A percentile compares a stretch with the other conserved stretches of the same genome.
Conservation (phyloP, 371 early-diverging fungal genomes). For the Haplosporangium sp. region DNA sequence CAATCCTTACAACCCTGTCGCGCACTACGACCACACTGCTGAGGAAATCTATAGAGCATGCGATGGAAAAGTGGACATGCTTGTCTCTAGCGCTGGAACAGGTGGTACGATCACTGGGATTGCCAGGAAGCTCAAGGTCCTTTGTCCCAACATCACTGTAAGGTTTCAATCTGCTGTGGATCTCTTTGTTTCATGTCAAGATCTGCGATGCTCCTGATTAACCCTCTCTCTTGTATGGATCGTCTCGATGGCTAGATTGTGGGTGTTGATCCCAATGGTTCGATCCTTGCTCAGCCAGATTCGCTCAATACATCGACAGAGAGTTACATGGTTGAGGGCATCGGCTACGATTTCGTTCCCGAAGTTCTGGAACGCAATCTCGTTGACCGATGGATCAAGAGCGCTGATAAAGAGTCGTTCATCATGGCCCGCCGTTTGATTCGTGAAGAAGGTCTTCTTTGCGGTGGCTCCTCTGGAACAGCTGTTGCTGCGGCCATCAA, state of each 20-base stretch:
- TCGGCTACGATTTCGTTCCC: slow-evolving; percentile 98
- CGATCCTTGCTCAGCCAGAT: slow-evolving; percentile 92
- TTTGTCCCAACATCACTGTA: slow-evolving; percentile 85
- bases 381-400: slow-evolving; percentile 96
- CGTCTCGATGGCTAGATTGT: slow-evolving; percentile 68
- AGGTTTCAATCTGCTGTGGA: slow-evolving; percentile 4
- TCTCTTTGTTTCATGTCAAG: slow-evolving; percentile 5
- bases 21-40: slow-evolving; percentile 95
- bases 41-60: slow-evolving; percentile 89
- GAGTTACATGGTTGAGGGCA: slow-evolving; percentile 93
- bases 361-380: slow-evolving; percentile 84
- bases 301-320: slow-evolving; percentile 73
- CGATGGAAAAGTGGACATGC: slow-evolving; percentile 93
- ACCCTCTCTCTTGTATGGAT: not conserved
- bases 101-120: slow-evolving; percentile 98
- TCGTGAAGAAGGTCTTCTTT: slow-evolving; percentile 94
- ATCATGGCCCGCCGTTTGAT: slow-evolving; percentile 94
- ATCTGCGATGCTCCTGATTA: not conserved
- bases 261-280: slow-evolving; percentile 95
- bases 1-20: slow-evolving; percentile 95
- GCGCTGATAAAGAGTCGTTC: slow-evolving; percentile 93
- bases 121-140: slow-evolving; percentile 93
- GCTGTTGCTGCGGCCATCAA: slow-evolving; percentile 89
- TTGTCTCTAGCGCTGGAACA: slow-evolving; percentile 96
- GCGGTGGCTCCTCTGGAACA: slow-evolving; percentile 95